Percentiles rank a stretch among this genome's conserved stretches.
Conservation (phyloP, 2,329 filamentous ascomycete genomes). For the Zalaria obscura region DNA sequence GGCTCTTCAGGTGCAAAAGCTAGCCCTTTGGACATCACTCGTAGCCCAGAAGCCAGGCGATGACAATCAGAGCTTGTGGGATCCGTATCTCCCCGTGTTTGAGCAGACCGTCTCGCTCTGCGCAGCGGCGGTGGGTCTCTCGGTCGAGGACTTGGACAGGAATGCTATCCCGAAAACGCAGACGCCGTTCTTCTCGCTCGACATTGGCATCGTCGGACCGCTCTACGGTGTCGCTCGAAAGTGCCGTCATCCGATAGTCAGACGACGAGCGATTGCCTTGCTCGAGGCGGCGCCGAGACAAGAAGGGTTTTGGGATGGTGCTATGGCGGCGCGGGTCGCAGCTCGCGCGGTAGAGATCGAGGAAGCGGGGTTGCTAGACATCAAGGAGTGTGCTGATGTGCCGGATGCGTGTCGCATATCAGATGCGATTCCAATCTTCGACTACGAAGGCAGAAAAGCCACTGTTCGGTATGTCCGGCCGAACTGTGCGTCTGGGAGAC, state of each 20-base stretch:
- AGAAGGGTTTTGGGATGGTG: constrained; percentile 11
- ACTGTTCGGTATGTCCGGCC: background rate
- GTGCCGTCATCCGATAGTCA: constrained; percentile 10
- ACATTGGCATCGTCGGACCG: constrained; percentile 12
- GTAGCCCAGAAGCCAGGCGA: background rate
- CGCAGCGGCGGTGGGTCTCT: background rate
- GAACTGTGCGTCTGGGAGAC: background rate
- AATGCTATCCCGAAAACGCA: background rate
- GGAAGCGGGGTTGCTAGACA: constrained; percentile 1
- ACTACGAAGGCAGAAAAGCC: background rate
- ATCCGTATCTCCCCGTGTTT: background rate
- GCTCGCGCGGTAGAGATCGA: constrained; percentile 18
- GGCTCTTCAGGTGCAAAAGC: background rate
- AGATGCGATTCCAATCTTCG: background rate
- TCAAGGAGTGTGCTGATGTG: background rate
- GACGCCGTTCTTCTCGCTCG: constrained; percentile 11
- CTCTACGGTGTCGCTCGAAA: constrained; percentile 12
- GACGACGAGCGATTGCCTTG: constrained; percentile 10
- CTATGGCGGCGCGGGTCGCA: constrained; percentile 11
- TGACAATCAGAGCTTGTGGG: background rate
- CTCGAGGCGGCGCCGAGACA: constrained; percentile 7
- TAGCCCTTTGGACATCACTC: background rate
- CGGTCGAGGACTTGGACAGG: background rate
- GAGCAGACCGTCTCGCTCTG: background rate
- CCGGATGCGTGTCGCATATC: background rate